Percentiles rank a stretch among this genome's conserved stretches.
These are phyloP conservation scores for Albatrellus sp. DNA, from an alignment of 1,284 basidiomycete genomes.

Conservation along the genomic window DNA sequence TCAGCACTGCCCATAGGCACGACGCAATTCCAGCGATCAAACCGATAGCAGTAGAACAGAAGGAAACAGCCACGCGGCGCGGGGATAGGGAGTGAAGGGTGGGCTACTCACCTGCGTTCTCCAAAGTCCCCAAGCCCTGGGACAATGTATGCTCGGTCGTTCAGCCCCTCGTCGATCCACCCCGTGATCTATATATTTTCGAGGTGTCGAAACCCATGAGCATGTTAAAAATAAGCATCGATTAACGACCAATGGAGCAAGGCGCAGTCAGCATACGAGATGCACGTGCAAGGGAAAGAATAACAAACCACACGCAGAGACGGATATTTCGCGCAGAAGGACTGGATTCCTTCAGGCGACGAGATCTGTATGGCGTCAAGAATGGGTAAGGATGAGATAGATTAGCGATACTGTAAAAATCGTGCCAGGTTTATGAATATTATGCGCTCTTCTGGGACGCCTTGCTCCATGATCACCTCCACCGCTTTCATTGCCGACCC, in stretches of 20 bases:
- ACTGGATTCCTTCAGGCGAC: conserved; percentile 82
- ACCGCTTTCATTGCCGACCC: conserved; percentile 98
- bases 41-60: too few species aligned
- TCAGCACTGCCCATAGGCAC: too few species aligned
- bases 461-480: conserved; percentile 84
- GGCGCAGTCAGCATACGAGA: too few species aligned
- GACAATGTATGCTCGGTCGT: conserved; percentile 82
- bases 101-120: conserved; percentile 55
- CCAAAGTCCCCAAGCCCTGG: conserved; percentile 90
- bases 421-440: conserved; percentile 92
- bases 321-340: conserved; percentile 75
- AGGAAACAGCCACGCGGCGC: too few species aligned
- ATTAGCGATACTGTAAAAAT: conserved; percentile 2
- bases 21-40: too few species aligned
- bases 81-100: neutral
- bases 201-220: neutral
- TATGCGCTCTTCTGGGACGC: conserved; percentile 82
- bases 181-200: conserved; percentile 66
- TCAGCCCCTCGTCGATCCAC: conserved; percentile 93
- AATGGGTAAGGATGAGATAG: conserved; percentile 1
- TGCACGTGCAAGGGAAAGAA: neutral
- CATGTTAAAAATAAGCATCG: too few species aligned
- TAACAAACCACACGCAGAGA: conserved; percentile 66
- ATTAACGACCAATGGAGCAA: too few species aligned
- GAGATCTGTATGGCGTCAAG: conserved; percentile 49